phyloP scores from a whole-genome alignment of 129 eudicot species.

The Rutidosis leptorrhynchoides region DNA sequence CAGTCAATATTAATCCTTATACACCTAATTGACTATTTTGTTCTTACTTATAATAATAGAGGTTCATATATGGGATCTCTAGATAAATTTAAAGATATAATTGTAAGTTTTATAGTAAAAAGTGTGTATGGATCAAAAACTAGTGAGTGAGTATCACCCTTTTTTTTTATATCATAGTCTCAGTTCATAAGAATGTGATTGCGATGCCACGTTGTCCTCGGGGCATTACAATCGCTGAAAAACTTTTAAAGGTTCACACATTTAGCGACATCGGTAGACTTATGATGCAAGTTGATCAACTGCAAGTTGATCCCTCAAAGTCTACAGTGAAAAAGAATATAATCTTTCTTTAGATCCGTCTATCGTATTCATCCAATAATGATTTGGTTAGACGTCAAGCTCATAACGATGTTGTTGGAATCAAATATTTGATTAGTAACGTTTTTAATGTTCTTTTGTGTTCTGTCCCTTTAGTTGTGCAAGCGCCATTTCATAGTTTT shows the following conservation, averaged over 20 bases:
- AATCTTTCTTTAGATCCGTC: background rate
- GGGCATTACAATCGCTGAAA: background rate
- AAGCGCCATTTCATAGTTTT: background rate
- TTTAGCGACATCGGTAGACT: background rate
- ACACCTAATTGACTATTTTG: too few species aligned
- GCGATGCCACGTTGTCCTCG: background rate
- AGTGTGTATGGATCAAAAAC: too few species aligned
- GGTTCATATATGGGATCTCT: too few species aligned
- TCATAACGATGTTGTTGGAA: slow-evolving; percentile 2
- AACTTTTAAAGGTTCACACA: background rate
- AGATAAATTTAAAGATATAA: too few species aligned
- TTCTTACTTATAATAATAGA: too few species aligned
- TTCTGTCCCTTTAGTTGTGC: slow-evolving; percentile 7
- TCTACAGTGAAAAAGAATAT: slow-evolving; percentile 7
- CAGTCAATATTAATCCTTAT: too few species aligned
- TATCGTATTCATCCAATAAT: background rate
- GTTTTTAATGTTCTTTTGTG: background rate
- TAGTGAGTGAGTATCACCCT: too few species aligned
- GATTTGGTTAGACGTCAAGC: background rate
- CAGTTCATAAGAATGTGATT: background rate
- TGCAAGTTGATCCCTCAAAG: background rate
- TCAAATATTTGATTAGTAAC: background rate
- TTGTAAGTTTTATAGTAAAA: too few species aligned
- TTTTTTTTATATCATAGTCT: background rate
- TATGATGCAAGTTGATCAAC: slow-evolving; percentile 10